Evolutionary conservation across 2,329 filamentous ascomycete species (phyloP).

Genomic region (Chrysoporthe puriensis): DNA sequence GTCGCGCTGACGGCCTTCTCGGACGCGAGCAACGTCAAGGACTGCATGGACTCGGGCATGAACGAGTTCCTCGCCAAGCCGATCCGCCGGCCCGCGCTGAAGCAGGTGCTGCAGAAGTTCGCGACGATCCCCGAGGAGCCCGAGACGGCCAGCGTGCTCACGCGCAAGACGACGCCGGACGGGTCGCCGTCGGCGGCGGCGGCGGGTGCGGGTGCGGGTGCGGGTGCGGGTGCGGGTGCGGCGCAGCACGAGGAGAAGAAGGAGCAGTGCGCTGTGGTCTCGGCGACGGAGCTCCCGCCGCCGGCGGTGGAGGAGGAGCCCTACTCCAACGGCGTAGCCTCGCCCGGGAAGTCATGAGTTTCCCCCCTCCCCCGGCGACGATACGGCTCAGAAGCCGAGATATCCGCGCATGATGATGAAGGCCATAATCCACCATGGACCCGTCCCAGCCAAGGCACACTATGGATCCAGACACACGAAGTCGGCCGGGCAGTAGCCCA

Average conservation of each 20-base stretch:
- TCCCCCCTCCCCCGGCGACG: neutral
- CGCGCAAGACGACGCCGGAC: slow-evolving; percentile 39
- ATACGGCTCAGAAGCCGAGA: too few species aligned
- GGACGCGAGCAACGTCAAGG: slow-evolving; percentile 85
- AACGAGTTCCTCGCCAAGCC: slow-evolving; percentile 81
- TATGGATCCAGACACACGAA: too few species aligned
- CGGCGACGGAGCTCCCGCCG: slow-evolving; percentile 15
- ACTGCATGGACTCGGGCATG: slow-evolving; percentile 89
- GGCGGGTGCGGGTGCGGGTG: neutral
- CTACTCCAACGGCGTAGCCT: slow-evolving; percentile 22
- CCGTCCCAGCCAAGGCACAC: too few species aligned
- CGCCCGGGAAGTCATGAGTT: slow-evolving; percentile 15
- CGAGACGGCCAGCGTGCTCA: slow-evolving; percentile 43
- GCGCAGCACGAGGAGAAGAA: slow-evolving; percentile 3
- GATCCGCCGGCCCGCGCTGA: slow-evolving; percentile 81
- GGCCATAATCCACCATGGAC: too few species aligned
- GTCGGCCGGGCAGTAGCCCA: too few species aligned
- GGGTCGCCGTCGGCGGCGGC: slow-evolving; percentile 28
- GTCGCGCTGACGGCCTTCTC: slow-evolving; percentile 89
- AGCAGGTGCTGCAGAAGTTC: slow-evolving; percentile 84
- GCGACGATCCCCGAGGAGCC: slow-evolving; percentile 78
- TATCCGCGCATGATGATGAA: too few species aligned
- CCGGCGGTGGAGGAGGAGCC: slow-evolving; percentile 5
- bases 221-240: neutral
- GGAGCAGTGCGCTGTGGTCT: slow-evolving; percentile 7